phyloP scores from a whole-genome alignment of 192 early-diverging fungal species.

The Obelidium mucronatum region DNA sequence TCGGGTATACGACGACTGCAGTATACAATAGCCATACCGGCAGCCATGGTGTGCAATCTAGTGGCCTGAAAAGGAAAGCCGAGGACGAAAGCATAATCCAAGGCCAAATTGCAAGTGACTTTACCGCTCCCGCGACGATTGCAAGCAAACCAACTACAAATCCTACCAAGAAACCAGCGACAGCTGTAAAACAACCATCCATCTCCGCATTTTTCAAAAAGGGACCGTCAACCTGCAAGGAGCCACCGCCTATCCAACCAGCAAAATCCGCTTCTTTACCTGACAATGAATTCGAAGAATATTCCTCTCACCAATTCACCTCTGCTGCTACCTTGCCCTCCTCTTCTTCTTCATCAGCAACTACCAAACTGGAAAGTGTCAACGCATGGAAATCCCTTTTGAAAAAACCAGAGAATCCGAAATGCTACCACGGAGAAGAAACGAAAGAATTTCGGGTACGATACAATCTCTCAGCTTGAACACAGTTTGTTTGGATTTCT shows the following conservation, averaged over 20 bases:
- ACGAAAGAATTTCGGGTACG: slow-evolving; percentile 67
- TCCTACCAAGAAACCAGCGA: background rate
- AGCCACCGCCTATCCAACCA: too few species aligned
- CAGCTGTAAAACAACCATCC: background rate
- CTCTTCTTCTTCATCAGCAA: background rate
- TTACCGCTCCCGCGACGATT: background rate
- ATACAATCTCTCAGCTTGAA: background rate
- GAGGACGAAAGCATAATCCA: too few species aligned
- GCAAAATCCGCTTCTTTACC: too few species aligned
- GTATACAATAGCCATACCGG: too few species aligned
- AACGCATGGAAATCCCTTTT: slow-evolving; percentile 69
- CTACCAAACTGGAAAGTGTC: slow-evolving; percentile 16
- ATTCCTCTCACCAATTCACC: too few species aligned
- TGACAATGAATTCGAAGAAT: too few species aligned
- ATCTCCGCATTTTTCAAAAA: background rate
- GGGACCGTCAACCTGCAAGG: too few species aligned
- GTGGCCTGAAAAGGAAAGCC: too few species aligned
- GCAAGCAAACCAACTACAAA: background rate
- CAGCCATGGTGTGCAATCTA: too few species aligned
- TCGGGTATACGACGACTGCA: too few species aligned
- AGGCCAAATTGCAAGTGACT: too few species aligned
- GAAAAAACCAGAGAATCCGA: slow-evolving; percentile 53
- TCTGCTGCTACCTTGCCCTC: background rate
- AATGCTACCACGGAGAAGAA: slow-evolving; percentile 69
- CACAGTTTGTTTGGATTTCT: too few species aligned